phyloP scores from a whole-genome alignment of 1,284 basidiomycete genomes.

The Trametes hirsuta region DNA sequence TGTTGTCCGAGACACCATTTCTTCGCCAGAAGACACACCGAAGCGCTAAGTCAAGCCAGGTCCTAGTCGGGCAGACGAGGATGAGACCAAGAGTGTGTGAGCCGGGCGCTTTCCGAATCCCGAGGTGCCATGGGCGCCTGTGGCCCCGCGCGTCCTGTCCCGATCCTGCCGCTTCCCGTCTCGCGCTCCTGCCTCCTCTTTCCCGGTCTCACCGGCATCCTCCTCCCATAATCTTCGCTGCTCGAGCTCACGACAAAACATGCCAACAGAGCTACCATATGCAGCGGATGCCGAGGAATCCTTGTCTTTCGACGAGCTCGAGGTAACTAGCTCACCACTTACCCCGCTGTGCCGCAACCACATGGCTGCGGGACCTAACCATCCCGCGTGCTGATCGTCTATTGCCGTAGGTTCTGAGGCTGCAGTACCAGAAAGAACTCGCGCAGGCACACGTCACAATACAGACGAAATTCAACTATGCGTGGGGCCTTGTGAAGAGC shows the following conservation, averaged over 20 bases:
- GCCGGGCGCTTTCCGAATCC: not conserved
- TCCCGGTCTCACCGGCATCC: not conserved
- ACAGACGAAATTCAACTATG: slow-evolving; percentile 98
- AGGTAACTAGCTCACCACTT: slow-evolving; percentile 51
- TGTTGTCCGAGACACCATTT: slow-evolving; percentile 21
- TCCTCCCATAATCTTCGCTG: not conserved
- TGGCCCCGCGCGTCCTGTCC: slow-evolving; percentile 9
- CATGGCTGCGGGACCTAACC: slow-evolving; percentile 2
- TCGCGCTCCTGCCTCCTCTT: not conserved
- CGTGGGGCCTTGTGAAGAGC: slow-evolving; percentile 95
- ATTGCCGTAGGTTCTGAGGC: slow-evolving; percentile 69
- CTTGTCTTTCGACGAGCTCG: slow-evolving; percentile 87
- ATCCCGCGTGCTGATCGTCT: not conserved
- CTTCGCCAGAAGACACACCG: not conserved
- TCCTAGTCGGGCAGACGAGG: not conserved
- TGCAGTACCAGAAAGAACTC: slow-evolving; percentile 90
- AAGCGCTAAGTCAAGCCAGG: not conserved
- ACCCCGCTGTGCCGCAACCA: slow-evolving; percentile 1
- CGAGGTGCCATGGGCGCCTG: slow-evolving; percentile 6
- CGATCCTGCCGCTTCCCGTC: slow-evolving; percentile 10
- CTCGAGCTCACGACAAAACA: slow-evolving; percentile 29
- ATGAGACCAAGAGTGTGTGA: not conserved
- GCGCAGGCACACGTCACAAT: slow-evolving; percentile 85
- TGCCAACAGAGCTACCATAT: slow-evolving; percentile 90
- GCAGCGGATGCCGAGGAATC: slow-evolving; percentile 94